phyloP scores from a whole-genome alignment of 495 filamentous ascomycete species.

The Penicillium fimorum region DNA sequence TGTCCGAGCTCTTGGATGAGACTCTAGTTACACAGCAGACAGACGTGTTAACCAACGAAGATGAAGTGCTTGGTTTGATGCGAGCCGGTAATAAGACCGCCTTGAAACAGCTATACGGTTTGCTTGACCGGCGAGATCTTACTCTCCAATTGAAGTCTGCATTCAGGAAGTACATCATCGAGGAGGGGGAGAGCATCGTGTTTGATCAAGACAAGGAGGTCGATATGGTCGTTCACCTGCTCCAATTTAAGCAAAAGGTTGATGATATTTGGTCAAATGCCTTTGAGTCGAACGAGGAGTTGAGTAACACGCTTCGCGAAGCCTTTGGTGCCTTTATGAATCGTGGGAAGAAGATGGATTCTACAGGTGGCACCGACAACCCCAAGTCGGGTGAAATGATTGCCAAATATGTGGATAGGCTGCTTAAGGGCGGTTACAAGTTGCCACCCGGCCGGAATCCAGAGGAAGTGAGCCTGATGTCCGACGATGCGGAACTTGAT shows the following conservation, averaged over 20 bases:
- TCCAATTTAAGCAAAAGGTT: constrained; percentile 77
- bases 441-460: constrained; percentile 46
- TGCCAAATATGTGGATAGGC: constrained; percentile 89
- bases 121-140: constrained; percentile 65
- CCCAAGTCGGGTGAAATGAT: constrained; percentile 98
- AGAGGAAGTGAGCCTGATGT: constrained; percentile 58
- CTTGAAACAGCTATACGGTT: constrained; percentile 70
- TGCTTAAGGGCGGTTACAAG: constrained; percentile 84
- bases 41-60: constrained; percentile 56
- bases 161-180: constrained; percentile 75
- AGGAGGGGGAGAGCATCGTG: constrained; percentile 74
- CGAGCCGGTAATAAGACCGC: constrained; percentile 61
- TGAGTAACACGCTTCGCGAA: constrained; percentile 75
- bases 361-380: constrained; percentile 73
- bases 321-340: constrained; percentile 91
- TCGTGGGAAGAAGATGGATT: constrained; percentile 62
- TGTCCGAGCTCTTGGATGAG: constrained; percentile 68
- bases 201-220: constrained; percentile 72
- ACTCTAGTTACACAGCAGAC: constrained; percentile 62
- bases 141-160: constrained; percentile 63
- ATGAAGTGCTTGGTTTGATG: constrained; percentile 66
- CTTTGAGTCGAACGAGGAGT: constrained; percentile 69
- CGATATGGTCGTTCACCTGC: constrained; percentile 82
- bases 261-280: constrained; percentile 70
- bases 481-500: constrained; percentile 88